Evolutionary conservation across 169 alveolate genomes (phyloP).

Genomic region (Cryptosporidium xiaoi): DNA sequence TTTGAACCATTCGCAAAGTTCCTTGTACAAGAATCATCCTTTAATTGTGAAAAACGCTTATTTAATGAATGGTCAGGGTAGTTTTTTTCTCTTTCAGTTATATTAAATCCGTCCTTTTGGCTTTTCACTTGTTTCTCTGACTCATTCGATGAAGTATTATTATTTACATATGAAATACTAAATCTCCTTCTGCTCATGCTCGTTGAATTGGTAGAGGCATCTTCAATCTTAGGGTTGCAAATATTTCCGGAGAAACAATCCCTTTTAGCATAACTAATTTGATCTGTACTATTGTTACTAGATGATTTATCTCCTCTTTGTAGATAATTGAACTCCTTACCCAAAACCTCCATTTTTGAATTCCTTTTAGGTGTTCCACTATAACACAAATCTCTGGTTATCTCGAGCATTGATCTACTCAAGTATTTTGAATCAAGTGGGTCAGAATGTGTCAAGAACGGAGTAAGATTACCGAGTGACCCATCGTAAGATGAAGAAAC

Average conservation of each 20-base stretch:
- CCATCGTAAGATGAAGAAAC: slow-evolving; percentile 74
- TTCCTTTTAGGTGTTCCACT: slow-evolving; percentile 9
- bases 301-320: slow-evolving; percentile 12
- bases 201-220: not conserved
- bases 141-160: slow-evolving; percentile 1
- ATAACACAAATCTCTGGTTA: slow-evolving; percentile 69
- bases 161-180: slow-evolving; percentile 60
- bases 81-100: not conserved
- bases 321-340: slow-evolving; percentile 46
- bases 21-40: slow-evolving; percentile 10
- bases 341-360: slow-evolving; percentile 18
- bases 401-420: slow-evolving; percentile 73
- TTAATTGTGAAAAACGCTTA: not conserved
- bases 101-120: not conserved
- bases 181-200: slow-evolving; percentile 59
- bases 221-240: not conserved
- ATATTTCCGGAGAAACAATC: not conserved
- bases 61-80: slow-evolving; percentile 5
- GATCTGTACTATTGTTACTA: not conserved
- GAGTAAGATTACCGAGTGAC: slow-evolving; percentile 65
- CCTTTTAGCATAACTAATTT: not conserved
- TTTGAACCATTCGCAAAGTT: not conserved
- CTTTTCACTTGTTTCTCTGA: slow-evolving; percentile 1
- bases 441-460: slow-evolving; percentile 68
- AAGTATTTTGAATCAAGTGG: slow-evolving; percentile 70